Evolutionary conservation across 208 protist species (phyloP), one percentile per base, ranked within the genome.

Genomic region (Acanthamoeba polyphaga): DNA sequence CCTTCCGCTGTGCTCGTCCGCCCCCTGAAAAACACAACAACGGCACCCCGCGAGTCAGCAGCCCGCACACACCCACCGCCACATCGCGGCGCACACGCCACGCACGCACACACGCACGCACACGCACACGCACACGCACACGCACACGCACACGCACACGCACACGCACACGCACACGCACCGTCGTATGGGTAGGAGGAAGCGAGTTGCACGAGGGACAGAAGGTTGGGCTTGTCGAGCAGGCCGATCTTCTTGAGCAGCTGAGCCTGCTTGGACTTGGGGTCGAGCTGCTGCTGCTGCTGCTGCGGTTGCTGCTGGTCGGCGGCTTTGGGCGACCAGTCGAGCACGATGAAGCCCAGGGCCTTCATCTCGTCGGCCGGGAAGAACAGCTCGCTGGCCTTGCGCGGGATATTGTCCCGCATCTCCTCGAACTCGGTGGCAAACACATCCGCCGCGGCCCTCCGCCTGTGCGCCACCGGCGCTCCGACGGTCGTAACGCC

Each of bases 311-410:
- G 64, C 8, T 13, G 19, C n/a, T 70, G 64, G 19, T 70, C 27
- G 64, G 24, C 10, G 15, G 78, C 22, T 8, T 7, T 22, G 78
- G 32, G 24, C 13, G 76, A 19, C 78, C 78, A 87, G 32, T 87
- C 78, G 27, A 87, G 78, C 13, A 87, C 78, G 49, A 60, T 60
- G 24, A 87, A 87, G 22, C 78, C 78, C 24, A 87, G 27, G 1
- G 46, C 46, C 49, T 87, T 87, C 51, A 87, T 53, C 51, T 87
- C 78, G n/a, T 87, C 78, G 43, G 22, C 13, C 22, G 78, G 78
- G 51, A 87, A 87, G 78, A 87, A 87, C 27, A 87, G 43, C 27
- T 87, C 78, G 49, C 78, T 62, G 46, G 78, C 78, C 51, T 34
- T 22, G 13, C 78, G 38, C 10, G 46, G 46, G 27, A 22, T 38